phyloP scores from a whole-genome alignment of 2,329 filamentous ascomycete species.

The Hymenoscyphus infarciens region DNA sequence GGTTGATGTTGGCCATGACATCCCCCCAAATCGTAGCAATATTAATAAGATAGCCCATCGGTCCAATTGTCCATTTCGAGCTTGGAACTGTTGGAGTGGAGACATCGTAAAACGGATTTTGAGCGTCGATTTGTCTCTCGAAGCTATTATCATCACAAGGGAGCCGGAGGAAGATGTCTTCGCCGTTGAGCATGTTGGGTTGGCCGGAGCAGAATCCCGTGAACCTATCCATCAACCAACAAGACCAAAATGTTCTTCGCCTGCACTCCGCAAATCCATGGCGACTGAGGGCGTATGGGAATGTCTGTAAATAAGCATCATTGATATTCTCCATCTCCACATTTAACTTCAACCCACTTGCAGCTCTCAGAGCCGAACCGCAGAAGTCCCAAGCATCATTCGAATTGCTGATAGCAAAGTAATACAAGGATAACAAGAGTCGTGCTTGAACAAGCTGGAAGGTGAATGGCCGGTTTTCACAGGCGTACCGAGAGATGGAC shows the following conservation, averaged over 20 bases:
- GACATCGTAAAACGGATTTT: constrained; percentile 59
- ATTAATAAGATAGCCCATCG: constrained; percentile 58
- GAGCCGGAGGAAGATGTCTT: constrained; percentile 64
- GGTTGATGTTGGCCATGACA: constrained; percentile 57
- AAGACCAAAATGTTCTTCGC: constrained; percentile 68
- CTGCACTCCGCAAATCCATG: constrained; percentile 61
- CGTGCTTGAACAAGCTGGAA: constrained; percentile 65
- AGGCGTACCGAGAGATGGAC: constrained; percentile 55
- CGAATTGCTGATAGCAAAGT: constrained; percentile 57
- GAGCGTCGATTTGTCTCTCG: constrained; percentile 54
- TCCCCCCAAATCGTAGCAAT: constrained; percentile 64
- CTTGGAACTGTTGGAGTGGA: constrained; percentile 41
- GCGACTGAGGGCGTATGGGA: constrained; percentile 56
- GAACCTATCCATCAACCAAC: constrained; percentile 66
- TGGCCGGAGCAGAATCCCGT: constrained; percentile 55
- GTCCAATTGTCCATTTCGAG: constrained; percentile 34
- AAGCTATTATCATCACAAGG: constrained; percentile 60
- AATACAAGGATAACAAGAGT: constrained; percentile 64
- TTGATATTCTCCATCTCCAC: constrained; percentile 52
- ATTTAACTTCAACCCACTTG: constrained; percentile 59
- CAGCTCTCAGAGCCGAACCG: constrained; percentile 57
- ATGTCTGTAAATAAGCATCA: constrained; percentile 39
- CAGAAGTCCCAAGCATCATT: constrained; percentile 61
- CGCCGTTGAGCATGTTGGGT: constrained; percentile 54
- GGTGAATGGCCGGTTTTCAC: constrained; percentile 49